Evolutionary conservation across 2,329 filamentous ascomycete genomes (phyloP), one percentile per base, ranked within the genome.

Genomic region (Rugonectria rugulosa): DNA sequence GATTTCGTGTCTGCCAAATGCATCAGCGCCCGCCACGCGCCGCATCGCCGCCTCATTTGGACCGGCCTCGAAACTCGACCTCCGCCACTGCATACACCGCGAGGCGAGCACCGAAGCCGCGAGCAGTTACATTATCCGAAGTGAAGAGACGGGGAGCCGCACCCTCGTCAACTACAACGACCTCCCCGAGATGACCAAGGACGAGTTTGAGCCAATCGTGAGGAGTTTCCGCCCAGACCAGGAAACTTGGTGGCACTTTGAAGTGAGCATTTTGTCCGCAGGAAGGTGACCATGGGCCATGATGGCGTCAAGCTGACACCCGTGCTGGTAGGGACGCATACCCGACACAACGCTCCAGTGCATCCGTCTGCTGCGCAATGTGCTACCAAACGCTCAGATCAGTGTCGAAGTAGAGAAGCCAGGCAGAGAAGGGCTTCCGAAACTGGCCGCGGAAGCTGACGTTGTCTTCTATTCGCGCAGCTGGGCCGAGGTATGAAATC

Each of bases 391-490:
- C 5, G 75, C 78, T 41, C 78, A 66, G 41, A 75, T 91, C 67
- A 92, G 88, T 69, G 84, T 91, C 49, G 89, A 92, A 71, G 75
- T 89, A 36, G 89, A 92, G 74, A 91, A 90, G 69, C 88, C 88
- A 2, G 79, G 78, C 11, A 81, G 89, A 10, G 70, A 73, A 23
- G 87, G 86, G 3, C 77, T 91, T 51, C 73, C 77, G 44, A 77
- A 82, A 23, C 78, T 91, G 42, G 87, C 87, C 21, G 76, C 77
- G 31, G 77, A 81, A 62, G 88, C 87, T 20, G 86, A 91, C 66
- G 81, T 90, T 15, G 83, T 91, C n/a, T 90, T 91, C 70, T 91
- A 88, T 73, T 90, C 88, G 11, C 83, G 81, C 64, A 79, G 78
- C 45, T 92, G 89, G 88, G 88, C 88, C 56, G 81, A 87, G 76